Conservation (phyloP, 2,329 filamentous ascomycete species). For the Macroventuria anomochaeta region DNA sequence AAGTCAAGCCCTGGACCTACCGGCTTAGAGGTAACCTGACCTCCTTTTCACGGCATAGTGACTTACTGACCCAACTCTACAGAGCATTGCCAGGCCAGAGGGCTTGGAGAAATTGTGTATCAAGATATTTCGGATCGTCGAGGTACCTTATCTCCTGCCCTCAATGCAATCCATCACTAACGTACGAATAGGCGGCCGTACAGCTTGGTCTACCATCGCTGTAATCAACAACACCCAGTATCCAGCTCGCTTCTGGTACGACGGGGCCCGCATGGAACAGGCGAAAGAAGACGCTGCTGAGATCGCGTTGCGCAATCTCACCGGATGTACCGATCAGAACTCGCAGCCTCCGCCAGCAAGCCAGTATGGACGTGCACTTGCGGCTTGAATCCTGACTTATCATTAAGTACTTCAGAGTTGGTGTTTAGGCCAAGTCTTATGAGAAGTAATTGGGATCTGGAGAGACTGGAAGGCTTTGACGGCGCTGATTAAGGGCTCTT, state of each 20-base stretch:
- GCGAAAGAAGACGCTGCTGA: constrained; percentile 49
- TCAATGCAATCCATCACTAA: constrained; percentile 1
- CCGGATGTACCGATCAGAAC: constrained; percentile 24
- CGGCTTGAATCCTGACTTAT: not conserved
- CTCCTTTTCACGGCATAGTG: not conserved
- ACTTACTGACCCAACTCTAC: constrained; percentile 1
- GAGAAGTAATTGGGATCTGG: not conserved
- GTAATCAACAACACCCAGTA: constrained; percentile 35
- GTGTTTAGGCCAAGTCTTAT: not conserved
- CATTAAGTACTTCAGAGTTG: not conserved
- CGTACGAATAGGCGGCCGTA: constrained; percentile 41
- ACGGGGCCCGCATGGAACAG: constrained; percentile 41
- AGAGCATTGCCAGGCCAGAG: constrained; percentile 42
- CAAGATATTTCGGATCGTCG: constrained; percentile 49
- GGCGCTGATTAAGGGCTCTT: not conserved
- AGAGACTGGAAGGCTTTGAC: not conserved
- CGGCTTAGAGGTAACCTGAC: constrained; percentile 38
- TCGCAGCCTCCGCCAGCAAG: constrained; percentile 34
- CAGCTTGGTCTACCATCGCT: constrained; percentile 46
- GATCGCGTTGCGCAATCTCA: constrained; percentile 35
- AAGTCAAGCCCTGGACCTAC: constrained; percentile 31
- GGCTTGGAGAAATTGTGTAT: constrained; percentile 37
- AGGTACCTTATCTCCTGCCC: constrained; percentile 30
- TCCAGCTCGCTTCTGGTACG: constrained; percentile 48
- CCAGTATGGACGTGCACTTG: constrained; percentile 23